Evolutionary conservation across 1,284 basidiomycete genomes (phyloP), one percentile per base, ranked within the genome.

Genomic region (Xerocomus nothofagi): DNA sequence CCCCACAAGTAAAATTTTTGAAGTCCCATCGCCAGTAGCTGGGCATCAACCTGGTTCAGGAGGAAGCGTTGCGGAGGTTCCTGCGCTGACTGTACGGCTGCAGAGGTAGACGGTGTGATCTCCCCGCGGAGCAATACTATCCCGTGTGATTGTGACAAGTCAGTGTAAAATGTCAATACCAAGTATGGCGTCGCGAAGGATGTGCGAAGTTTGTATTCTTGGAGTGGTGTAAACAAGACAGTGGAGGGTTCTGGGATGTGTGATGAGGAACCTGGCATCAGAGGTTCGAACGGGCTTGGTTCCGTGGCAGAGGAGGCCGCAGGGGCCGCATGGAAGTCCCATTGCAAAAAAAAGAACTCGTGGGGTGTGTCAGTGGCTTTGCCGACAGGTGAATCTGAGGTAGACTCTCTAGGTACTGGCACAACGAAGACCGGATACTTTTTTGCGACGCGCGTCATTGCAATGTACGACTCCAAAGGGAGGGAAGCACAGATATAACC

Each of bases 181-280:
- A 99, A 78, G 62, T 91, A 88, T 0, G 96, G 95, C 31, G 93
- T 94, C 3, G 96, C 92, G 71, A 89, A 98, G 39, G 88, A 81
- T 54, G 82, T 81, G 27, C 90, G 84, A 50, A 85, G 74, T 71
- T 98, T 97, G 80, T 93, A 99, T 73, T 98, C 96, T 58, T 91
- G 88, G 43, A 98, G 77, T 4, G 96, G 91, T 0, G 96, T 96
- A 73, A 97, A 97, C 44, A 99, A 79, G 34, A 96, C 78, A 1
- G 93, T 87, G 15, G 86, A 76, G 9, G 70, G 71, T 51, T 75
- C 73, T 11, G 84, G 77, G 60, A 83, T 79, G 24, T 64, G 50
- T 4, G 57, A 51, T 1, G 42, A 36, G 23, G 46, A 24, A 56
- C 51, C 17, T 52, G 66, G 54, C 24, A 67, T 69, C 42, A 61